These are phyloP conservation scores for Botrytis hyacinthi DNA, from an alignment of 2,329 filamentous ascomycete species.

Conservation along the genomic window DNA sequence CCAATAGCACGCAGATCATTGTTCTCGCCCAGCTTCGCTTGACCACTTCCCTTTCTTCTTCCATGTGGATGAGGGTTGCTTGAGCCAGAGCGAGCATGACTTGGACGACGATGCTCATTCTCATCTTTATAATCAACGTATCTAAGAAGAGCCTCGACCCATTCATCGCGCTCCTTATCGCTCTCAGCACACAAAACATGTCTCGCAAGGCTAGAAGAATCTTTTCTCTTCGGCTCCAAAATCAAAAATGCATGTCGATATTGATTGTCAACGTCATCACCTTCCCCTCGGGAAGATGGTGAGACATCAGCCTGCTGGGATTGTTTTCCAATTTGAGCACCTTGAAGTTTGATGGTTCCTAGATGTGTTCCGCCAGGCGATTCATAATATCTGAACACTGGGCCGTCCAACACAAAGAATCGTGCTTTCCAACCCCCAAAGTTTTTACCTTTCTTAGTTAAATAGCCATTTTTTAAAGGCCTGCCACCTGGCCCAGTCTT, in stretches of 20 bases:
- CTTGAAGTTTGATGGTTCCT: conserved; percentile 87
- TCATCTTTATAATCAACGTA: conserved; percentile 76
- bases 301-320: conserved; percentile 57
- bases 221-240: conserved; percentile 93
- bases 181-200: conserved; percentile 96
- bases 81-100: conserved; percentile 43
- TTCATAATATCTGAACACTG: conserved; percentile 85
- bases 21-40: conserved; percentile 40
- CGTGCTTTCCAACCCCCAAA: conserved; percentile 97
- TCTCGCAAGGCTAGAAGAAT: conserved; percentile 80
- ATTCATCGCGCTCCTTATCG: conserved; percentile 85
- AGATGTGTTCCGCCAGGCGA: conserved; percentile 84
- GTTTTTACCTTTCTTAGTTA: conserved; percentile 97
- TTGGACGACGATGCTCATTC: conserved; percentile 56
- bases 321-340: conserved; percentile 93
- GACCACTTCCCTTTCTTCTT: conserved; percentile 46
- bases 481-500: conserved; percentile 61
- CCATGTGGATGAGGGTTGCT: conserved; percentile 41
- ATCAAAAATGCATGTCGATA: conserved; percentile 96
- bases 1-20: conserved; percentile 41
- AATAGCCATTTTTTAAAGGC: conserved; percentile 78
- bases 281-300: conserved; percentile 56
- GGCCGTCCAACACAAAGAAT: conserved; percentile 67
- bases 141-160: conserved; percentile 85
- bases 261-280: conserved; percentile 84